Evolutionary conservation across 1,284 basidiomycete species (phyloP), one percentile per base, ranked within the genome.

Genomic region (Grifola frondosa): DNA sequence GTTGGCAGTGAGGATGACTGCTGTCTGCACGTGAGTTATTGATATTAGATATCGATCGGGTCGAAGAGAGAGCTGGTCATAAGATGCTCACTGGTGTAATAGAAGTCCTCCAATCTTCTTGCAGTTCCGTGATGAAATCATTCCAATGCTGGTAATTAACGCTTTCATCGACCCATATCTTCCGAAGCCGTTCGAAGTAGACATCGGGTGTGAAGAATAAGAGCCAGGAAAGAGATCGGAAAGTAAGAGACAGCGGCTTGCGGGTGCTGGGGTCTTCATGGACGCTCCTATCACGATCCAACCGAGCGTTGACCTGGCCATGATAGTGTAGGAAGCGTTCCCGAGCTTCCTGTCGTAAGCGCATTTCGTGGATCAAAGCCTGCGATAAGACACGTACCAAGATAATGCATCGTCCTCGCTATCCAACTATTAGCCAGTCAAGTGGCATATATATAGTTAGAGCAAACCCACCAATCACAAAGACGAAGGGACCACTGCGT

Each of bases 1-100:
- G 31, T 74, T 71, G 12, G 65, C 69, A 3, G 63, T 66, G 37
- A 74, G 48, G 7, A 74, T 59, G 5, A 73, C 70, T 3, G 69
- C 63, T 1, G 70, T 61, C 70, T 74, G 34, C 11, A 15, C 7
- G 16, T 21, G 19, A n/a, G 6, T 13, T 10, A 10, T 22, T 11
- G 9, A 15, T 7, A 16, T 19, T 30, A 7, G 21, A 25, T 4
- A 44, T n/a, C n/a, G n/a, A n/a, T n/a, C n/a, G n/a, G n/a, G n/a
- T n/a, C n/a, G n/a, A n/a, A 17, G 12, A 11, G 4, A 12, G 8
- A 29, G 6, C 11, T n/a, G 22, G 16, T n/a, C 16, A 16, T n/a
- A 17, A 9, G 28, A 34, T 1, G 15, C 61, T 9, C 39, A 64
- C 63, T 1, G 60, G 61, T 28, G 55, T 60, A 31, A 59, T 57